Percentiles rank a stretch among this genome's conserved stretches.
Conservation (phyloP, 306 rosid genomes). For the Cucurbita ficifolia region DNA sequence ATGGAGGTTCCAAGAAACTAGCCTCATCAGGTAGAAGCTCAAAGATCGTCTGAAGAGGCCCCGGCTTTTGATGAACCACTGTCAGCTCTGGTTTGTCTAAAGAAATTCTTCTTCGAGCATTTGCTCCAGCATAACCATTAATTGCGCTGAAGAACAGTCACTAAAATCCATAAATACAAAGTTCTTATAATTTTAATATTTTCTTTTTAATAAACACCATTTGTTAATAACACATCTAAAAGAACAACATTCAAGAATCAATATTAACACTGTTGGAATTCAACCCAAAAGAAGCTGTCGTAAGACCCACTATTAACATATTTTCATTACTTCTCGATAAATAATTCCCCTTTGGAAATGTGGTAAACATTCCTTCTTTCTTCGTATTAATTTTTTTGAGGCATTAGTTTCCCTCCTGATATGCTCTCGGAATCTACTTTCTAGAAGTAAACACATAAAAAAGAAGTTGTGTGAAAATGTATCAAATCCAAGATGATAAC, state of each 20-base stretch:
- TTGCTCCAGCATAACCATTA: slow-evolving; percentile 67
- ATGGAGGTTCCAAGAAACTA: slow-evolving; percentile 14
- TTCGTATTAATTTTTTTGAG: neutral
- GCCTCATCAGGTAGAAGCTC: slow-evolving; percentile 77
- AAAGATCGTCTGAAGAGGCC: slow-evolving; percentile 91
- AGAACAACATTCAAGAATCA: neutral
- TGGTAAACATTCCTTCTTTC: neutral
- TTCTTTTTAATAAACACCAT: neutral
- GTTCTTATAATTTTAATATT: neutral
- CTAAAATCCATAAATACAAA: neutral
- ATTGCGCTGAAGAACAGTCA: slow-evolving; percentile 15
- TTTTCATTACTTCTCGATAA: neutral
- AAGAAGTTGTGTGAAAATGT: neutral
- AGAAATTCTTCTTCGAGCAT: slow-evolving; percentile 57
- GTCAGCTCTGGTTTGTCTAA: slow-evolving; percentile 62
- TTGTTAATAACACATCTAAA: neutral
- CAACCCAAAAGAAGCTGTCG: neutral
- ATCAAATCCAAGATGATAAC: neutral
- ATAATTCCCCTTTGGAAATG: neutral
- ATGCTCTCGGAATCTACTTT: neutral
- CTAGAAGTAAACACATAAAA: neutral
- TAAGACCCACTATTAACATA: neutral
- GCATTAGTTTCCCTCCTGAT: neutral
- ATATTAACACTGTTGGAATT: neutral
- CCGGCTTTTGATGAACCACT: slow-evolving; percentile 92